A percentile compares a stretch with the other conserved stretches of the same genome.
Evolutionary conservation across 352 stramenopile genomes (phyloP).

Genomic region (Globisporangium mamillatum): DNA sequence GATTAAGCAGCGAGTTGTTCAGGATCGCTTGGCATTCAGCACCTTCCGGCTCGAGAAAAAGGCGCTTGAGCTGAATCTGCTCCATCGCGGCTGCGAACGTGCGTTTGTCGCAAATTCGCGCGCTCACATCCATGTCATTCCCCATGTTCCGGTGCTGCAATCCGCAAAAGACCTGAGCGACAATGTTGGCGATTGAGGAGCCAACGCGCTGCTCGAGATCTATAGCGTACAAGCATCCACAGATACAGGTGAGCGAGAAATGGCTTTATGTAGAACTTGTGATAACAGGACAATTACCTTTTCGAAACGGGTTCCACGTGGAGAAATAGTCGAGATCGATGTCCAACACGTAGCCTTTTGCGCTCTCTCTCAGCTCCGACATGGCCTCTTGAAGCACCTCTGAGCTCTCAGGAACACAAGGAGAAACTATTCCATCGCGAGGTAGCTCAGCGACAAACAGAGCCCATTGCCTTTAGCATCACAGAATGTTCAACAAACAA

Average conservation of each 20-base stretch:
- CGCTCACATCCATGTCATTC: conserved; percentile 23
- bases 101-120: conserved; percentile 25
- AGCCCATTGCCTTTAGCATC: conserved; percentile 33
- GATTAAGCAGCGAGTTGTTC: conserved; percentile 5
- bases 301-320: conserved; percentile 82
- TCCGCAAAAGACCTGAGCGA: conserved; percentile 40
- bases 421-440: not conserved
- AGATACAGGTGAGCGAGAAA: not conserved
- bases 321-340: conserved; percentile 91
- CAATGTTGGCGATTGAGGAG: conserved; percentile 16
- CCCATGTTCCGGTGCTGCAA: conserved; percentile 32
- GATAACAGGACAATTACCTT: conserved; percentile 26
- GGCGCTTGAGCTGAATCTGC: conserved; percentile 22
- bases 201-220: conserved; percentile 43
- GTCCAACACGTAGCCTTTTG: conserved; percentile 66
- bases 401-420: not conserved
- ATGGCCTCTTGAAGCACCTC: conserved; percentile 20
- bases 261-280: no score
- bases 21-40: conserved; percentile 7
- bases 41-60: conserved; percentile 9
- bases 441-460: conserved; percentile 34
- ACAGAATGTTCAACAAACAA: no score
- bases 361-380: conserved; percentile 17
- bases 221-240: not conserved
- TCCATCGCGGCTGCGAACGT: conserved; percentile 39